Evolutionary conservation across 2,329 filamentous ascomycete genomes (phyloP).

Genomic region (Pochonia chlamydosporia): DNA sequence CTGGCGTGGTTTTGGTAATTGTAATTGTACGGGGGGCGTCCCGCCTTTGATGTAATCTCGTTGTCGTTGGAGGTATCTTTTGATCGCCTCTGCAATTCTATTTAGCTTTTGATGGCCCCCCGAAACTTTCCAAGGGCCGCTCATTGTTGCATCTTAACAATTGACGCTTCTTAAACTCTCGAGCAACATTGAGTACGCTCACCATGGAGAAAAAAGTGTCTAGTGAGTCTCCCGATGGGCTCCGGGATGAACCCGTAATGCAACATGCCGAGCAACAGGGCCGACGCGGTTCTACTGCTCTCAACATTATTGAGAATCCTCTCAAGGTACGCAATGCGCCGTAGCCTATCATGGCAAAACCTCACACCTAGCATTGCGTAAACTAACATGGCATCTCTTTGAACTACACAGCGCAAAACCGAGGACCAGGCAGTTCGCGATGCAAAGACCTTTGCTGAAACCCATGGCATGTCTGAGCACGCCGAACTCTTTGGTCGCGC

Average conservation of each 20-base stretch:
- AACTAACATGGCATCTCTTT: not conserved
- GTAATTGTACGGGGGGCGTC: too few relatives aligned
- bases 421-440: constrained; percentile 21
- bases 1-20: too few relatives aligned
- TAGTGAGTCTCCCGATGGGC: constrained; percentile 4
- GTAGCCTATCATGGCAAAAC: too few relatives aligned
- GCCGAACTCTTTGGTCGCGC: constrained; percentile 29
- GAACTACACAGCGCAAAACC: constrained; percentile 16
- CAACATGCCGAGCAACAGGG: constrained; percentile 2
- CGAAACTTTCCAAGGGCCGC: not conserved
- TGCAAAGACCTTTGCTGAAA: constrained; percentile 42
- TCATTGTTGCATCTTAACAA: not conserved
- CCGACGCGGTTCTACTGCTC: constrained; percentile 18
- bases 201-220: constrained; percentile 12
- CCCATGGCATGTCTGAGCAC: constrained; percentile 40
- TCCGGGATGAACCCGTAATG: constrained; percentile 8
- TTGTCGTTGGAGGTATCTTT: too few relatives aligned
- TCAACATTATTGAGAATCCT: constrained; percentile 28
- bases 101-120: not conserved
- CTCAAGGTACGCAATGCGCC: constrained; percentile 18
- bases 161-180: not conserved
- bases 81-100: too few relatives aligned
- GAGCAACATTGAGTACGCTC: not conserved
- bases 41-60: too few relatives aligned
- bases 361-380: too few relatives aligned